Conservation (phyloP, 139 green algal species). For the Eudorina sp. region DNA sequence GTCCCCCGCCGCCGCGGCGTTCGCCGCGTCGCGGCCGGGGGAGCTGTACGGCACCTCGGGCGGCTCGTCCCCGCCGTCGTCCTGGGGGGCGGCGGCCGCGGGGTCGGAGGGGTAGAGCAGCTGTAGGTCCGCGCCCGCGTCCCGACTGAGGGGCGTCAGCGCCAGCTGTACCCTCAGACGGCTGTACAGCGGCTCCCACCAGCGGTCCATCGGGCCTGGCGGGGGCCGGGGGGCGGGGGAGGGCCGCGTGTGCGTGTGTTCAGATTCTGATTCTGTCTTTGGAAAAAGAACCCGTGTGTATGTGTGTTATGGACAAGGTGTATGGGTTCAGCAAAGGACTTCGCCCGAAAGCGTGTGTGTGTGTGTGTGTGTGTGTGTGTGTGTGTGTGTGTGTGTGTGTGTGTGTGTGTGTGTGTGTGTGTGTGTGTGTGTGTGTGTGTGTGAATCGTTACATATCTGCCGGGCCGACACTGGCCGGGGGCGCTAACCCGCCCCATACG, state of each 20-base stretch:
- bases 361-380: no score
- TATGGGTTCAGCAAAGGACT: no score
- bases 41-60: neutral
- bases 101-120: constrained; percentile 51
- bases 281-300: no score
- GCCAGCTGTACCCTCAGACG: constrained; percentile 49
- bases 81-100: neutral
- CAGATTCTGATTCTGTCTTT: neutral
- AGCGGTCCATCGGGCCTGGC: constrained; percentile 32
- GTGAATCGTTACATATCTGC: no score
- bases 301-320: no score
- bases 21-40: neutral
- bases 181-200: constrained; percentile 58
- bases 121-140: constrained; percentile 58
- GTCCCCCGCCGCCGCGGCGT: neutral
- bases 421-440: no score
- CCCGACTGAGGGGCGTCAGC: constrained; percentile 45
- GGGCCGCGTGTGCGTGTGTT: neutral
- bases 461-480: no score
- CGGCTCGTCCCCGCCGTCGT: neutral
- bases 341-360: no score
- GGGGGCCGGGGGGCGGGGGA: neutral
- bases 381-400: no score
- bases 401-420: no score
- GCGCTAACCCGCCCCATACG: no score